Evolutionary conservation across 2,329 filamentous ascomycete genomes (phyloP).

Genomic region (Arthrobotrys musiformis): DNA sequence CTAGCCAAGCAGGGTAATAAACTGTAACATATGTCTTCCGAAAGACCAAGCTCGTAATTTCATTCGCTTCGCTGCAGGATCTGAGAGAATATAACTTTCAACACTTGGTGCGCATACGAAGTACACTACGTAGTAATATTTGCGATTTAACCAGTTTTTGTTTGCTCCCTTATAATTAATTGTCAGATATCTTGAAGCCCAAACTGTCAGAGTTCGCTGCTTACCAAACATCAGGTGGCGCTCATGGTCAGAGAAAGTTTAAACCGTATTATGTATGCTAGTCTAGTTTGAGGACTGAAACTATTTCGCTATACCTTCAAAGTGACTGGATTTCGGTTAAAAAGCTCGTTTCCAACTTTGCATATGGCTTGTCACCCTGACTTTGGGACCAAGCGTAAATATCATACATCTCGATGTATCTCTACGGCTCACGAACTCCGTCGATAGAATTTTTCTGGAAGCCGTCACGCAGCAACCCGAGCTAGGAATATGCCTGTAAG

Average conservation of each 20-base stretch:
- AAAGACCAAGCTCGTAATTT: conserved; percentile 2
- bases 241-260: background rate
- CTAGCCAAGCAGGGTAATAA: conserved; percentile 16
- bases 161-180: no score
- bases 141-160: conserved; percentile 10
- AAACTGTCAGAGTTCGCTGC: background rate
- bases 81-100: background rate
- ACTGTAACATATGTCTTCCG: background rate
- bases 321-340: conserved; percentile 52
- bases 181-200: background rate
- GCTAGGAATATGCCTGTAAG: conserved; percentile 46
- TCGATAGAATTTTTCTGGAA: conserved; percentile 45
- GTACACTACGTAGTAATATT: background rate
- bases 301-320: conserved; percentile 30
- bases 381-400: conserved; percentile 26
- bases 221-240: background rate
- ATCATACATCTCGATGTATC: conserved; percentile 8
- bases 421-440: conserved; percentile 12
- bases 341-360: conserved; percentile 49
- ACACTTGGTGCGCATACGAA: background rate
- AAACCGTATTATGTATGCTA: background rate
- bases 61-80: background rate
- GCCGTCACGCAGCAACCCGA: conserved; percentile 24
- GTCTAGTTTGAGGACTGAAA: conserved; percentile 19
- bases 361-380: conserved; percentile 21